Base-by-base conservation (phyloP, 192 early-diverging fungal genomes). In the Dimargaris cristalligena region DNA sequence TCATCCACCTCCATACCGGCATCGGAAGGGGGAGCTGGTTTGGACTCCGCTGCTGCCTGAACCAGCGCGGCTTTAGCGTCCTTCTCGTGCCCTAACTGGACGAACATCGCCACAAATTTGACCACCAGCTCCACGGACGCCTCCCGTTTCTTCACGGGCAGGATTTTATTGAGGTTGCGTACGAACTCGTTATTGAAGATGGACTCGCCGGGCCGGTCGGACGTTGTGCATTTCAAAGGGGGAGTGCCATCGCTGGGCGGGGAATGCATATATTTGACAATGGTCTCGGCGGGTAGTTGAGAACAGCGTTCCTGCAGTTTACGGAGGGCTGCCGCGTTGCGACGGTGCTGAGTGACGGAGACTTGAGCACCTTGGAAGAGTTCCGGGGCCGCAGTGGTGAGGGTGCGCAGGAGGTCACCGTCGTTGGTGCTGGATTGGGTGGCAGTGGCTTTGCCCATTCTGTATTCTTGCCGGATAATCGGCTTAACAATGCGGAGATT, bases 281-380 rank as follows among this genome's bases (percentile, higher is more conserved):
- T 29, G 38, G 68, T 71, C 25, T 67, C 51, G 48, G 65, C 59
- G 6, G 38, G 16, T 26, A 57, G 20, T 3, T 18, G 62, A 26
- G 72, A 67, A 49, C 80, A 80, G 28, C 77, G 67, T 33, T 68
- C 58, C 64, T 88, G 88, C 44, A 89, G 67, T 63, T 88, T 91
- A 65, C 81, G 74, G 3, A 91, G 71, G 31, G 80, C 76, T 34
- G 81, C 76, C n/a, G 78, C 81, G 57, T 83, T 78, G 63, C 82
- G 87, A 51, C 86, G 78, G 66, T 84, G 82, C 6, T 74, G 76
- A 2, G 80, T 75, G 23, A 70, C 72, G 11, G 82, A 71, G 47
- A 78, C 74, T 63, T 87, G 84, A 10, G 80, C 77, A 11, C 89
- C 86, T 58, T 86, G 81, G 65, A 92, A 90, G 45, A 92, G 76